Percentiles rank a stretch among this genome's conserved stretches.
These are phyloP conservation scores for Pleurotus giganteus DNA, from an alignment of 768 basidiomycete genomes.

Conservation along the genomic window DNA sequence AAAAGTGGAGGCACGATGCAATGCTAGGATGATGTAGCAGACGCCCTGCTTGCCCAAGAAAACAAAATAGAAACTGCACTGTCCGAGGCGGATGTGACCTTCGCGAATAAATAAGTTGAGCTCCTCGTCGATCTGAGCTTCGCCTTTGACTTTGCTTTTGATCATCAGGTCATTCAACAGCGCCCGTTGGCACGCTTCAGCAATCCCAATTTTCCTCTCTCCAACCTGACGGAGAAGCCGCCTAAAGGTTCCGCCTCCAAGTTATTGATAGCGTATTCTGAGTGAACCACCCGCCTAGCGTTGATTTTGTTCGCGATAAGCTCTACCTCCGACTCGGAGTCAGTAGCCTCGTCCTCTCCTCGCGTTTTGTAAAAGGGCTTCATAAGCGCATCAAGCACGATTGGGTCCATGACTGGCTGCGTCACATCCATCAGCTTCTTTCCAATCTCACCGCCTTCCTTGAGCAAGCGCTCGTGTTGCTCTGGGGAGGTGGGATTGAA, in stretches of 20 bases:
- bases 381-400: conserved; percentile 35
- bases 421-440: conserved; percentile 53
- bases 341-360: conserved; percentile 15
- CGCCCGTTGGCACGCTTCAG: conserved; percentile 18
- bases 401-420: conserved; percentile 44
- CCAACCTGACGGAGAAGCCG: conserved; percentile 57
- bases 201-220: conserved; percentile 57
- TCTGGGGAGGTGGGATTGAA: conserved; percentile 70
- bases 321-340: conserved; percentile 38
- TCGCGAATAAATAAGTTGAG: too few relatives aligned
- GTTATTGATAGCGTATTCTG: conserved; percentile 67
- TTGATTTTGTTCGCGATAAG: conserved; percentile 69
- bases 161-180: neutral
- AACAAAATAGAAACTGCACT: neutral
- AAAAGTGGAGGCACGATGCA: neutral
- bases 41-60: neutral
- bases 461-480: conserved; percentile 42
- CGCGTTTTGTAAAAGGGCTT: conserved; percentile 17
- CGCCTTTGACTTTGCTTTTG: too few relatives aligned
- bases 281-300: conserved; percentile 64
- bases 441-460: neutral
- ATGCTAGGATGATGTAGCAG: neutral
- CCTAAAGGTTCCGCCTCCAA: conserved; percentile 62
- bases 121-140: too few relatives aligned
- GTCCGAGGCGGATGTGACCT: too few relatives aligned